Base-by-base conservation (phyloP, 2,329 filamentous ascomycete genomes). In the Ophiosphaerella herpotricha region DNA sequence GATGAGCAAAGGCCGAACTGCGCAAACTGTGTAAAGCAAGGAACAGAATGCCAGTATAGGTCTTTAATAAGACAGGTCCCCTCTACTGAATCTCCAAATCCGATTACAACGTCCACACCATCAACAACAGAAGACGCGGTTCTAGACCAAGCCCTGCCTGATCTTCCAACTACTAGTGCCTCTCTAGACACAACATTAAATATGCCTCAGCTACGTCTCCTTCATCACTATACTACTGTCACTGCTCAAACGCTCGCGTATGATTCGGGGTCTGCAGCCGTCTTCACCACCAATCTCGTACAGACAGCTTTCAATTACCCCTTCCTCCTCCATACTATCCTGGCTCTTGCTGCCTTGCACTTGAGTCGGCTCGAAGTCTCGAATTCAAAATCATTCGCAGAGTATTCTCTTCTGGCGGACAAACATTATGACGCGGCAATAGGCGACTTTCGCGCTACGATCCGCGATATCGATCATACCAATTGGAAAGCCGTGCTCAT, bases 291-390 rank as follows among this genome's bases (percentile, higher is more conserved):
- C 7, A 46, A 50, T 33, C 48, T 75, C n/a, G 58, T 66, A 31
- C 60, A 68, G 26, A 54, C 73, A 24, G 74, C 74, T 1, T 74
- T 77, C 41, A 67, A 73, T 5, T 72, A 75, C 52, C 68, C 74
- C 3, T 79, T 76, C 38, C 63, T 79, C n/a, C 63, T 80, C 11
- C 72, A 78, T 48, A 72, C 70, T 26, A 62, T 78, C 9, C 64
- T 79, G 4, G 76, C 77, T 5, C 58, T 79, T 8, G 70, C 76
- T 5, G 75, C 77, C 7, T 63, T 79, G 16, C 77, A 80, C 46
- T 55, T 77, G 12, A 74, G 72, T 16, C 71, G 72, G 14, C 45
- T 74, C 7, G 66, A 74, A 42, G 47, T 32, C 5, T 43, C 37
- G 14, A 38, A 18, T 13, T 42, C 50, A 29, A 40, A 38, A 16